These are phyloP conservation scores for Leucogyrophana mollusca DNA, from an alignment of 768 basidiomycete genomes.

Conservation along the genomic window DNA sequence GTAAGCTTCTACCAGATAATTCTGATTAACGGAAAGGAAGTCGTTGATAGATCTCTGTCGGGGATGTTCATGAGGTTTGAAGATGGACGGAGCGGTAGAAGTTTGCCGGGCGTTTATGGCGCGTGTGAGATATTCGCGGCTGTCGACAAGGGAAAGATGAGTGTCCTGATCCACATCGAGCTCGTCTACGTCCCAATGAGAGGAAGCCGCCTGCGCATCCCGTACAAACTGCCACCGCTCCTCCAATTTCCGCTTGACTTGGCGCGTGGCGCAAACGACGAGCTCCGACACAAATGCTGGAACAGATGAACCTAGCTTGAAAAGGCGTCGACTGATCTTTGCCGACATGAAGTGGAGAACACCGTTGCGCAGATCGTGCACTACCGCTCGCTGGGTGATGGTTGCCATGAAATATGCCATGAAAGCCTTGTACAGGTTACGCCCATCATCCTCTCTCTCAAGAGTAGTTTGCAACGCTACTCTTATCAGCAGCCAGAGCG, in stretches of 20 bases:
- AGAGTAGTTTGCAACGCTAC: conserved; percentile 32
- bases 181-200: conserved; percentile 19
- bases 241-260: conserved; percentile 20
- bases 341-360: conserved; percentile 15
- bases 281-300: conserved; percentile 14
- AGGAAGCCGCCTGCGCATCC: conserved; percentile 17
- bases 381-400: background rate
- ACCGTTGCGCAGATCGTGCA: too few species aligned
- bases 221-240: conserved; percentile 34
- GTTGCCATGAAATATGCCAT: conserved; percentile 34
- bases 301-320: conserved; percentile 16
- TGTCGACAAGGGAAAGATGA: conserved; percentile 29
- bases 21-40: conserved; percentile 12
- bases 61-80: conserved; percentile 5
- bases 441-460: background rate
- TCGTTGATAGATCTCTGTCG: conserved; percentile 13
- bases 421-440: conserved; percentile 39
- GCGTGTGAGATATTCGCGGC: conserved; percentile 24
- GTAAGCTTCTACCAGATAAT: conserved; percentile 11
- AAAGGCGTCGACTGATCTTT: conserved; percentile 24
- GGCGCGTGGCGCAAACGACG: conserved; percentile 15
- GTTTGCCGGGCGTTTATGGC: conserved; percentile 8
- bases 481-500: conserved; percentile 35
- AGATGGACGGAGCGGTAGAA: background rate
- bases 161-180: conserved; percentile 31